phyloP scores from a whole-genome alignment of 495 filamentous ascomycete genomes.

The Penicillium lagena region DNA sequence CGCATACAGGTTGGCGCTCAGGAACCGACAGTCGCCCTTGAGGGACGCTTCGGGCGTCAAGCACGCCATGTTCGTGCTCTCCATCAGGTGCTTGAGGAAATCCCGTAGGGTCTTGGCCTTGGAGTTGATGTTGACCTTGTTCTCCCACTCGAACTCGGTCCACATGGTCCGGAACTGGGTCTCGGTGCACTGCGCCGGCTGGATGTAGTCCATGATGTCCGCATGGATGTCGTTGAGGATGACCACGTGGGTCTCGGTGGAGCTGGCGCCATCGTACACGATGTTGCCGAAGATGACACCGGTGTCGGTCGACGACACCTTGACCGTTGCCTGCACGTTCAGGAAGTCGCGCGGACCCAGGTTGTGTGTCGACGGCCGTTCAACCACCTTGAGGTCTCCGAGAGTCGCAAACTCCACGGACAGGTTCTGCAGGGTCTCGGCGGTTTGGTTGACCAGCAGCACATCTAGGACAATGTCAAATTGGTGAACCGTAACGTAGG shows the following conservation, averaged over 20 bases:
- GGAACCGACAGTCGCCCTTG: slow-evolving; percentile 96
- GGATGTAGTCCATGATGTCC: slow-evolving; percentile 99
- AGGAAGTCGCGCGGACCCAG: slow-evolving; percentile 92
- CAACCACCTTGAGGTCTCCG: slow-evolving; percentile 96
- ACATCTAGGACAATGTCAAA: slow-evolving; percentile 99
- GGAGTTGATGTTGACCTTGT: slow-evolving; percentile 99
- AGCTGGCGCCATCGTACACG: slow-evolving; percentile 93
- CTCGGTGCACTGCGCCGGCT: slow-evolving; percentile 93
- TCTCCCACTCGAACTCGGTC: slow-evolving; percentile 99
- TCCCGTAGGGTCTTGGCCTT: slow-evolving; percentile 90
- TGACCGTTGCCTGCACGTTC: slow-evolving; percentile 98
- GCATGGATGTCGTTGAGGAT: slow-evolving; percentile 98
- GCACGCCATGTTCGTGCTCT: slow-evolving; percentile 97
- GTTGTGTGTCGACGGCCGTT: slow-evolving; percentile 92
- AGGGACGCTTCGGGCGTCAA: slow-evolving; percentile 93
- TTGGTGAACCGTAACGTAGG: slow-evolving; percentile 97
- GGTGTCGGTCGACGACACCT: slow-evolving; percentile 96
- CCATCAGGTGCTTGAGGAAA: slow-evolving; percentile 93
- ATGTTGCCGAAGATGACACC: slow-evolving; percentile 99
- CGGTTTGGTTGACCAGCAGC: slow-evolving; percentile 94
- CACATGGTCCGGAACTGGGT: slow-evolving; percentile 99
- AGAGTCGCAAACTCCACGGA: slow-evolving; percentile 97
- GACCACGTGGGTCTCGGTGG: slow-evolving; percentile 93
- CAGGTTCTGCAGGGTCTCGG: slow-evolving; percentile 93
- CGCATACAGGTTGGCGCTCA: slow-evolving; percentile 96